These are phyloP conservation scores for Stachybotrys elegans DNA, from an alignment of 2,329 filamentous ascomycete genomes.

Conservation along the genomic window DNA sequence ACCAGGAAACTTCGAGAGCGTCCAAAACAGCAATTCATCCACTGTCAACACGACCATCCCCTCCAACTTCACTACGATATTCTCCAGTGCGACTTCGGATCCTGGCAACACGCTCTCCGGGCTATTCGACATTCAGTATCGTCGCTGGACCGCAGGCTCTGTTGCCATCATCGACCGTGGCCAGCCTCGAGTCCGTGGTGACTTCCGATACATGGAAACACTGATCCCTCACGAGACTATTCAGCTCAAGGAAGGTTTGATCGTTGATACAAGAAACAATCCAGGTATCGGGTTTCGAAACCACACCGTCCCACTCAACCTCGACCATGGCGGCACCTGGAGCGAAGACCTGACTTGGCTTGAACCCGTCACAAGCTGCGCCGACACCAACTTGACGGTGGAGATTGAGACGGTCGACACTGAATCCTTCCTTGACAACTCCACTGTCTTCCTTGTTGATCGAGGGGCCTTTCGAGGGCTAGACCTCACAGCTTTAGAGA, in stretches of 20 bases:
- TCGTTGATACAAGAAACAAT: neutral
- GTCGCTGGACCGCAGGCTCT: neutral
- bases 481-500: neutral
- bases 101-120: neutral
- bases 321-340: neutral
- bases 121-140: neutral
- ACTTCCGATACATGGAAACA: neutral
- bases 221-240: neutral
- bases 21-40: neutral
- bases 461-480: neutral
- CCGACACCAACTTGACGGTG: neutral
- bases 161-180: neutral
- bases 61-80: neutral
- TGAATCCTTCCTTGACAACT: neutral
- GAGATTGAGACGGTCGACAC: neutral
- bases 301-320: neutral
- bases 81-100: neutral
- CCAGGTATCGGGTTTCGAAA: neutral
- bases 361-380: neutral
- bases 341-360: slow-evolving; percentile 1
- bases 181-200: neutral
- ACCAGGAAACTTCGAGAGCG: neutral
- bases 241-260: neutral
- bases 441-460: neutral
- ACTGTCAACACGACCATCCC: neutral